Conservation (phyloP, 306 rosid species). For the Vigna hirtella region DNA sequence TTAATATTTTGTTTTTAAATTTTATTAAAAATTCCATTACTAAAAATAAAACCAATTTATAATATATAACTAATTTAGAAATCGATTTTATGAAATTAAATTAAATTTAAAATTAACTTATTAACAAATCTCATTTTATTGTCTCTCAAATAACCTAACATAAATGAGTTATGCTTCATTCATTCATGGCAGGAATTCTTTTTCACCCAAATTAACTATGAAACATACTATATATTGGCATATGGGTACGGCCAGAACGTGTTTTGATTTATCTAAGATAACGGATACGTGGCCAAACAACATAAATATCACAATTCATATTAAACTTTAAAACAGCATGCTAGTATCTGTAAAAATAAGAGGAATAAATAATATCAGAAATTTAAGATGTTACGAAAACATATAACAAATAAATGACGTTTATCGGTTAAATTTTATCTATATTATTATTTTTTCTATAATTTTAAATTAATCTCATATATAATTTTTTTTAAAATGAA, state of each 20-base stretch:
- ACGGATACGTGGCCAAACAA: background rate
- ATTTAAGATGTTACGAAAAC: background rate
- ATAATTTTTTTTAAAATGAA: too few species aligned
- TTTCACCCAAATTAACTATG: background rate
- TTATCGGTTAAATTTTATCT: background rate
- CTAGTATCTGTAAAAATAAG: background rate
- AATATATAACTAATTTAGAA: too few species aligned
- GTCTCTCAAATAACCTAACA: too few species aligned
- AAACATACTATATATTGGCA: background rate
- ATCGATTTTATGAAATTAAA: too few species aligned
- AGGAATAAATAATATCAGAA: background rate
- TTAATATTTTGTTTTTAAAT: too few species aligned
- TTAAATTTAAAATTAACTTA: too few species aligned
- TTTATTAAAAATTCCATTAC: too few species aligned
- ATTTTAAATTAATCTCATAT: background rate
- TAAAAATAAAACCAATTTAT: too few species aligned
- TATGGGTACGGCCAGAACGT: background rate
- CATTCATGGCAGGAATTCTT: background rate
- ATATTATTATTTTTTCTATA: background rate
- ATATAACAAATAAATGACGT: background rate
- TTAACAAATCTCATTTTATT: too few species aligned
- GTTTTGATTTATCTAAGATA: background rate
- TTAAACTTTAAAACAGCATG: background rate
- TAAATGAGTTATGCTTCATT: background rate
- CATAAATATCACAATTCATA: background rate